Evolutionary conservation across 345 rosid species (phyloP), one percentile per base, ranked within the genome.

Genomic region (Fremontodendron californicum): DNA sequence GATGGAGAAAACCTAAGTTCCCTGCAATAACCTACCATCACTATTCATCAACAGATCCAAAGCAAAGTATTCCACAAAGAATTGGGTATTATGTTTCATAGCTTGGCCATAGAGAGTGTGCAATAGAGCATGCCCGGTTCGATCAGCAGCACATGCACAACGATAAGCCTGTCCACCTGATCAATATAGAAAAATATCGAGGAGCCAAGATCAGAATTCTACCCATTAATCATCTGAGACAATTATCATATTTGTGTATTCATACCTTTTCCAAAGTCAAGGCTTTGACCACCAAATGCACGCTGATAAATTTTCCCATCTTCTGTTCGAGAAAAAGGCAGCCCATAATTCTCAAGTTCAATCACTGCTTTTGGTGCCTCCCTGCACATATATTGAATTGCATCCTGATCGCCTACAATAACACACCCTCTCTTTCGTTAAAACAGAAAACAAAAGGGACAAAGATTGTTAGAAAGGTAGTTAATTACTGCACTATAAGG

Each of bases 231-330:
- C 52, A 40, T 39, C 42, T 25, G 23, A 46, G 42, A 11, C 63
- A 42, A 23, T 29, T 68, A 39, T 21, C 75, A 12, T 48, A 73
- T 21, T 27, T 61, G 6, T 55, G 54, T 46, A 31, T 48, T 40
- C 46, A 73, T 78, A 92, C 99, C 99, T 89, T 96, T 96, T 52
- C 99, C 99, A 88, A 91, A 96, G 80, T 96, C 81, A 75, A 96
- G 92, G 86, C 99, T 96, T 82, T 96, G 99, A 81, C 99, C 99
- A 57, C 99, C 99, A 92, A 96, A 96, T 8, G 98, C 99, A 74
- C 98, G 97, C 81, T 96, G 99, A 84, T 96, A 96, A 77, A 96
- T 93, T 78, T 89, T 90, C 46, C 98, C 99, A 65, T 93, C 98
- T 87, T 96, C 98, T 75, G 98, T 96, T 77, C 98, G 93, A 84